Evolutionary conservation across 441 rosid species (phyloP), one percentile per base, ranked within the genome.

Genomic region (Flueggea neowawraea): DNA sequence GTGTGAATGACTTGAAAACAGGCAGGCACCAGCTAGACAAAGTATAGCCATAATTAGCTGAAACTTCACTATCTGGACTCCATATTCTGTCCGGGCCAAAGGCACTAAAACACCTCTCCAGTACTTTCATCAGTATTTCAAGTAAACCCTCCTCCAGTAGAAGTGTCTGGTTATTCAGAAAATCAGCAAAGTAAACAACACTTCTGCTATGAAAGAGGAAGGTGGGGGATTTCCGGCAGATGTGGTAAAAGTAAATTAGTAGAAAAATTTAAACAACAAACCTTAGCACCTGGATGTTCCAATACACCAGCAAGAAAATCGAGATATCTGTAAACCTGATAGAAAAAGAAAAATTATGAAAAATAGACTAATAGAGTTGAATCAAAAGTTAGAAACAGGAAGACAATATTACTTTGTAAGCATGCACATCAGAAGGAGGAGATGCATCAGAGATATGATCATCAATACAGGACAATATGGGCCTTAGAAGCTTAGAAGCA

Each of bases 201-300:
- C 51, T 68, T 53, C 55, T 62, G 17, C 22, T 12, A 14, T 16
- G 13, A 56, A 16, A 33, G 28, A 51, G 58, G 54, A 44, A 32
- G 45, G 31, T 31, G 64, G 53, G 33, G 39, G 54, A 50, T 43
- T 31, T 52, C 48, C 52, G 12, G 36, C 61, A 52, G 63, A 61
- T 54, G 10, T 22, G 56, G 12, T 9, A 31, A 31, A 8, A 15
- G n/a, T 11, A 54, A 13, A 67, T 31, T 22, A 31, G 39, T 12
- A 6, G 16, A 12, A 69, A 59, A 43, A 52, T 60, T 44, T 41
- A 31, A 44, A 64, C 28, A 49, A 52, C 60, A 65, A 62, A 95
- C 99, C 96, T 86, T 88, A 55, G 95, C 82, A 64, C 54, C 72
- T 7, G 96, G 97, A 86, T 95, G 99, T 79, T 95, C 98, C 83